Evolutionary conservation across 257 asterid species (phyloP).

Genomic region (Scutellaria galericulata): DNA sequence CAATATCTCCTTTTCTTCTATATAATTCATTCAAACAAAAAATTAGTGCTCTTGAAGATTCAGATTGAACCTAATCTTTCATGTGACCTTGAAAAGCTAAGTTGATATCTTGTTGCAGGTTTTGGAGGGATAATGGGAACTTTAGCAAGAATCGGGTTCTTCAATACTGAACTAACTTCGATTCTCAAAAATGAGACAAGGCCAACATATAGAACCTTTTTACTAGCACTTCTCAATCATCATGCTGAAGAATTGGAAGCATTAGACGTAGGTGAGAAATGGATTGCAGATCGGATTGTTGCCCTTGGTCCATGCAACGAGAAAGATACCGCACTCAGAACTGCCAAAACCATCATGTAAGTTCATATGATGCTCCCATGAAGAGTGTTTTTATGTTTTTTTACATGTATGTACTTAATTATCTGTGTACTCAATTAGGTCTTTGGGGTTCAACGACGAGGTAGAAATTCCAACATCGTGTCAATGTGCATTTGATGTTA

Average conservation of each 20-base stretch:
- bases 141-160: conserved; percentile 80
- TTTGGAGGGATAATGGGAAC: conserved; percentile 88
- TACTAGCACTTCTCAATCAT: conserved; percentile 53
- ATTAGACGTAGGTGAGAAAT: conserved; percentile 53
- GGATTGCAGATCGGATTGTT: conserved; percentile 59
- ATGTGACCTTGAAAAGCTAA: neutral
- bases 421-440: conserved; percentile 44
- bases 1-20: conserved; percentile 32
- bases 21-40: neutral
- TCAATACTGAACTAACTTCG: conserved; percentile 53
- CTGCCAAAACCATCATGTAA: conserved; percentile 88
- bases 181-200: conserved; percentile 53
- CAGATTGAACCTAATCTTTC: neutral
- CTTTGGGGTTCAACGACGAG: conserved; percentile 71
- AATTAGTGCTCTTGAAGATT: neutral
- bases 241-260: conserved; percentile 35
- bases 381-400: neutral
- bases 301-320: conserved; percentile 62
- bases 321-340: conserved; percentile 55
- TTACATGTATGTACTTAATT: neutral
- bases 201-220: conserved; percentile 51
- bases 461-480: conserved; percentile 72
- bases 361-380: conserved; percentile 32
- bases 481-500: conserved; percentile 66
- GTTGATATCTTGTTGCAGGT: conserved; percentile 53